Evolutionary conservation across 108 stramenopile genomes (phyloP).

Genomic region (Thalassiosira profunda): DNA sequence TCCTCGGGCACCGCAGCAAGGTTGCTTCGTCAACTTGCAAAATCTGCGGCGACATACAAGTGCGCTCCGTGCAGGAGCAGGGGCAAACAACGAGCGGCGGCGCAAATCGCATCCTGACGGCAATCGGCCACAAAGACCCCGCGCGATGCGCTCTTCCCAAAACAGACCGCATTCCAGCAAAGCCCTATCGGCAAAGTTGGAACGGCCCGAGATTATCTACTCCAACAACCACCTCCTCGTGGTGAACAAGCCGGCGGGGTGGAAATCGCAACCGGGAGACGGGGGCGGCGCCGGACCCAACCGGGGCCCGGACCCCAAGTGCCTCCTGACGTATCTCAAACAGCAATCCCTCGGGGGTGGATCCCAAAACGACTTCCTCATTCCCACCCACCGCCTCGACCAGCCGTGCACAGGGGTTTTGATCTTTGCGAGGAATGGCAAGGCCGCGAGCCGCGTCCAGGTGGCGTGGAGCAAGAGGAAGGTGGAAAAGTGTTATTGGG

Average conservation of each 20-base stretch:
- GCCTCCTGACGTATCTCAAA: slow-evolving; percentile 68
- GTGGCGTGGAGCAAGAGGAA: slow-evolving; percentile 65
- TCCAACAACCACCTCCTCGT: slow-evolving; percentile 85
- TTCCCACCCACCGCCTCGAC: slow-evolving; percentile 84
- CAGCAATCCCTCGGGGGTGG: slow-evolving; percentile 70
- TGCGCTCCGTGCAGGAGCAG: too few relatives aligned
- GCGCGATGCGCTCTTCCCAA: too few relatives aligned
- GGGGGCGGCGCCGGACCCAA: slow-evolving; percentile 5
- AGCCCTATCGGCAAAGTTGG: too few relatives aligned
- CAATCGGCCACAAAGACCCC: too few relatives aligned
- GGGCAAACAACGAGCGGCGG: too few relatives aligned
- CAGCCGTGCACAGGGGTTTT: slow-evolving; percentile 88
- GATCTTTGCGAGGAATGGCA: slow-evolving; percentile 78
- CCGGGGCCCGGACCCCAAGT: slow-evolving; percentile 47
- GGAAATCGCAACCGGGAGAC: slow-evolving; percentile 80
- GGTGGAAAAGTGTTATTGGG: slow-evolving; percentile 65
- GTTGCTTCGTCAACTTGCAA: too few relatives aligned
- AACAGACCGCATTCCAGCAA: too few relatives aligned
- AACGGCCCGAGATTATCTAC: slow-evolving; percentile 56
- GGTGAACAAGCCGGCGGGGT: slow-evolving; percentile 89
- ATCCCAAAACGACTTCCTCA: slow-evolving; percentile 64
- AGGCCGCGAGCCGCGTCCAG: slow-evolving; percentile 78
- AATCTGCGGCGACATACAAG: too few relatives aligned
- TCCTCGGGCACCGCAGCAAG: too few relatives aligned
- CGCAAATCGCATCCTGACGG: too few relatives aligned